Base-by-base conservation (phyloP, 176 grass and related monocot species). In the Triticum dicoccoides region DNA sequence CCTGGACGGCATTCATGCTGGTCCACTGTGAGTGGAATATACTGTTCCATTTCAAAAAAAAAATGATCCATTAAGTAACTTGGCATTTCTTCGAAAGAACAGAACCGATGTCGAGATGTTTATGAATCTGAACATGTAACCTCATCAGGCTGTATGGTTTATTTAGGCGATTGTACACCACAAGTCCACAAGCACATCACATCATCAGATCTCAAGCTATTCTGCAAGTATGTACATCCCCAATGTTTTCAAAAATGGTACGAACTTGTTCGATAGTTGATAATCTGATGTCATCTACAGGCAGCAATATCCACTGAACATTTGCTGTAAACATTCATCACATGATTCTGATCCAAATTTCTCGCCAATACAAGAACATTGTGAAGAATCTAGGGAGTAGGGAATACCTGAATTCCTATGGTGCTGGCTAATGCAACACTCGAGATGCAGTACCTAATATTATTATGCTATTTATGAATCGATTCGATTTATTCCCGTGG, bases 401-500 rank as follows among this genome's bases (percentile, higher is more conserved):
- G 58, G 75, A 86, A 32, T 59, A 86, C 33, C 84, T 79, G 63
- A 61, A 42, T 69, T 69, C 75, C 75, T 61, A 67, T 83, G 59
- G n/a, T 54, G 52, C 69, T 71, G 65, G 63, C 69, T 71, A 83
- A 32, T 84, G 64, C 56, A 72, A 75, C 52, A 84, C 68, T 80
- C 35, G 54, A 80, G 61, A 71, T 67, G 39, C 38, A 67, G 20
- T 47, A 67, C 74, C 80, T 67, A 87, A 78, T 67, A 83, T 71
- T 61, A 85, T 10, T 65, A 56, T 44, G 70, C 82, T 91, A 85
- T 70, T 87, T 77, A 85, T 77, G 77, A 91, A 71, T 70, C 61
- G 68, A 81, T 77, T 77, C 33, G 84, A 81, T 86, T 94, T 91
- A 97, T 90, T 94, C 95, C 12, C 85, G 84, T 65, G 95, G 95